Evolutionary conservation across 768 basidiomycete genomes (phyloP), one percentile per base, ranked within the genome.

Genomic region (Hygrocybe coccinea): DNA sequence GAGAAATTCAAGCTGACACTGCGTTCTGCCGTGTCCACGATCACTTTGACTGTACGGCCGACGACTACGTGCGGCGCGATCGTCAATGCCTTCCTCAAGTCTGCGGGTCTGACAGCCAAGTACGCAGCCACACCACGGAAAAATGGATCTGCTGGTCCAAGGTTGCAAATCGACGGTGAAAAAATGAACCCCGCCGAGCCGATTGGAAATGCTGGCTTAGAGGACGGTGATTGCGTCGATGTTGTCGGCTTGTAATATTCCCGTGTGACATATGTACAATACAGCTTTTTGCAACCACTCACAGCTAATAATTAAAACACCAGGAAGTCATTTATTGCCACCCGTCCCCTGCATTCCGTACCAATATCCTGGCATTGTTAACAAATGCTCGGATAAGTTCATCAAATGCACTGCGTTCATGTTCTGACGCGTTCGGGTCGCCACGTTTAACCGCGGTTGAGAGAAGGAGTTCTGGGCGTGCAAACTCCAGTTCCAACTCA

Each of bases 341-440:
- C 24, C 73, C 73, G n/a, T 77, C 81, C 43, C 61, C 56, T 5
- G 82, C 80, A 70, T 95, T 97, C 62, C 90, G 82, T 51, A 86
- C 85, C 46, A 97, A 70, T 71, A 97, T 93, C 58, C 97, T 79
- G 3, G 91, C 84, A 60, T 97, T 95, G 65, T 97, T 97, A 49
- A 99, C 85, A 60, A 97, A 90, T 12, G 89, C 91, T 46, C 90
- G 84, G 43, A 99, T 84, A 56, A 97, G 82, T 66, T 97, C 91
- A 67, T 97, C 91, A 66, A 94, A 98, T 5, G 85, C 84, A 59
- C 75, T 79, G 22, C 82, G 80, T 64, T 89, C 91, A 62, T 73
- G 73, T 67, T 87, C 86, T 25, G 79, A 69, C 56, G 69, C 76
- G 57, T 73, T 79, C 47, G 77, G 76, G 56, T 89, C 85, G 10